Evolutionary conservation across 2,329 filamentous ascomycete genomes (phyloP), one percentile per base, ranked within the genome.

Genomic region (Didymosphaeria variabile): DNA sequence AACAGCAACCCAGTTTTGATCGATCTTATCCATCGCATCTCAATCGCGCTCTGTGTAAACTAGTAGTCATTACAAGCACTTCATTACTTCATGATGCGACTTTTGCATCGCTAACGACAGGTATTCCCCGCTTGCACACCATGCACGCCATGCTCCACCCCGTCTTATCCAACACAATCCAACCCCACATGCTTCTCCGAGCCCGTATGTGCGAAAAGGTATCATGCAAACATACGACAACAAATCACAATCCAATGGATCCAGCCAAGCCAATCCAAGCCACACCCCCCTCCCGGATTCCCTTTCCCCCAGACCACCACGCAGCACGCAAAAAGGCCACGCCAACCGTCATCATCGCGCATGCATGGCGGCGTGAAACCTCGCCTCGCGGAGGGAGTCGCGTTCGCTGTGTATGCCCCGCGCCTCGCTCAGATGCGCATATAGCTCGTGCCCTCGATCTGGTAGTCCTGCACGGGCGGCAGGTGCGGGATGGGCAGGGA

Each of bases 1-100:
- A 64, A 63, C 59, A 66, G 73, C 72, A 29, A 29, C 68, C 63
- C 70, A 72, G 68, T 66, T 67, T 61, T 63, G 67, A 59, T 73
- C 66, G 65, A 58, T 55, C 26, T 6, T 12, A 32, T n/a, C 29
- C 9, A 31, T 21, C 47, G 26, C 46, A 38, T 29, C 6, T 29
- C 26, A 29, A 29, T 2, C 26, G 26, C 1, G 26, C 26, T 29
- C 6, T 29, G 26, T 5, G 26, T 31, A 29, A 12, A 17, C 21
- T 9, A 23, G 21, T 42, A 26, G 19, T 54, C 51, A 44, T 42
- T 29, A 38, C 53, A 36, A 23, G n/a, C 53, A 46, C 4, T 55
- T 55, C 53, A 36, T 55, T 55, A 55, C 26, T 44, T 55, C 38
- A 26, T 58, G 10, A 54, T 49, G 12, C 29, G 7, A 45, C 31